Evolutionary conservation across 257 asterid genomes (phyloP), one percentile per base, ranked within the genome.

Genomic region (Gardenia jasminoides): DNA sequence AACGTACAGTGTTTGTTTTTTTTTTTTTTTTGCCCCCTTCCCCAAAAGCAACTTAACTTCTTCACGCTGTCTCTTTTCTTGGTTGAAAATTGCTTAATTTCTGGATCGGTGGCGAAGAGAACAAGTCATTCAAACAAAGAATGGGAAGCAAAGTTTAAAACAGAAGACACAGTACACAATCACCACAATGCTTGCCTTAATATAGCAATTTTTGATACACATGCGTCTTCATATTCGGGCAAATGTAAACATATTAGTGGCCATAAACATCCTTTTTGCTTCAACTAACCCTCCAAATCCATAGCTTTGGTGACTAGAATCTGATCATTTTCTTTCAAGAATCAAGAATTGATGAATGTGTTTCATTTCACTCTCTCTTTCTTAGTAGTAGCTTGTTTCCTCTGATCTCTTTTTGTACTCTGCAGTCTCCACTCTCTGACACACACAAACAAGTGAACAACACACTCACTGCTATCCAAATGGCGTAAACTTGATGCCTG

Each of bases 401-500:
- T 36, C 41, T 1, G n/a, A 20, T 58, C 82, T 77, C 58, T 13
- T 80, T 81, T 81, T 82, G 80, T 83, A 85, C 84, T 83, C 80
- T 78, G 84, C 69, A 39, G 30, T 76, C 88, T 69, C 83, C 83
- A 84, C 91, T 80, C 86, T 90, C 94, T 87, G 86, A 79, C 80
- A 82, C 86, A 73, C 76, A 71, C 36, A 33, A 76, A 73, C 79
- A 47, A 9, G 52, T 47, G 41, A 36, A 36, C 39, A 36, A 88
- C 93, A 89, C 86, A 87, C 92, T 87, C 84, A 76, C 84, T 75
- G 89, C 87, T 84, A 88, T 82, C 85, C 80, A 87, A 81, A 83
- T 92, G 98, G 94, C 88, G 96, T 89, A 89, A 90, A 86, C 85
- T 89, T 89, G 97, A 88, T 94, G 93, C 86, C 96, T 92, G 87